A percentile compares a stretch with the other conserved stretches of the same genome.
phyloP scores from a whole-genome alignment of 257 asterid genomes.

The Paraleonurus japonicus region DNA sequence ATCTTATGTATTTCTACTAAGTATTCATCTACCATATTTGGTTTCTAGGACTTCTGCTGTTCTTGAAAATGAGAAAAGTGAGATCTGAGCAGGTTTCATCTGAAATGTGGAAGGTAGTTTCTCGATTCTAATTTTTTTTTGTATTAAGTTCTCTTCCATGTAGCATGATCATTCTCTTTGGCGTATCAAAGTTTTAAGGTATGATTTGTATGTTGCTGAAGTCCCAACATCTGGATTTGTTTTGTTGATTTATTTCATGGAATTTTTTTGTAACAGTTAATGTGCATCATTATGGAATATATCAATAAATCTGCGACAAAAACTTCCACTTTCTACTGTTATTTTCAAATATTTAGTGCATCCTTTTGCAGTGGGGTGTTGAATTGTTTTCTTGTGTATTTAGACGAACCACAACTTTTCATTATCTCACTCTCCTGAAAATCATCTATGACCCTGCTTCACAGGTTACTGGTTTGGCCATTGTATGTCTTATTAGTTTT shows the following conservation, averaged over 20 bases:
- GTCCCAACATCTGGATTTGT: not conserved
- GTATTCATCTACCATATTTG: conserved; percentile 18
- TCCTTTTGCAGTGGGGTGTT: not conserved
- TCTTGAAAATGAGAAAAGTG: conserved; percentile 92
- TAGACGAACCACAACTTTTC: not conserved
- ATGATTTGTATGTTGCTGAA: not conserved
- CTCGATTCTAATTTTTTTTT: not conserved
- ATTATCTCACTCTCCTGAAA: not conserved
- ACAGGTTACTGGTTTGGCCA: conserved; percentile 90
- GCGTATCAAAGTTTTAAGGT: not conserved
- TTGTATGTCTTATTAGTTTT: conserved; percentile 82
- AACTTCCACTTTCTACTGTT: not conserved
- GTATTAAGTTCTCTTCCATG: conserved; percentile 1
- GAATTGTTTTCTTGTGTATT: not conserved
- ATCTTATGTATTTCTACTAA: conserved; percentile 2
- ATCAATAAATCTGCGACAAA: not conserved
- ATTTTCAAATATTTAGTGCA: not conserved
- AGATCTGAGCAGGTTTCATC: conserved; percentile 82
- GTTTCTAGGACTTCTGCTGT: conserved; percentile 66
- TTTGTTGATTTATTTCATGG: not conserved
- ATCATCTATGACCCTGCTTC: conserved; percentile 10
- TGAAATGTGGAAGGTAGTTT: conserved; percentile 84
- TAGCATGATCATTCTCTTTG: not conserved
- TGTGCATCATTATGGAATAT: not conserved
- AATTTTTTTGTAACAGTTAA: not conserved